Conservation (phyloP, 768 basidiomycete genomes). For the Pleurotus giganteus region DNA sequence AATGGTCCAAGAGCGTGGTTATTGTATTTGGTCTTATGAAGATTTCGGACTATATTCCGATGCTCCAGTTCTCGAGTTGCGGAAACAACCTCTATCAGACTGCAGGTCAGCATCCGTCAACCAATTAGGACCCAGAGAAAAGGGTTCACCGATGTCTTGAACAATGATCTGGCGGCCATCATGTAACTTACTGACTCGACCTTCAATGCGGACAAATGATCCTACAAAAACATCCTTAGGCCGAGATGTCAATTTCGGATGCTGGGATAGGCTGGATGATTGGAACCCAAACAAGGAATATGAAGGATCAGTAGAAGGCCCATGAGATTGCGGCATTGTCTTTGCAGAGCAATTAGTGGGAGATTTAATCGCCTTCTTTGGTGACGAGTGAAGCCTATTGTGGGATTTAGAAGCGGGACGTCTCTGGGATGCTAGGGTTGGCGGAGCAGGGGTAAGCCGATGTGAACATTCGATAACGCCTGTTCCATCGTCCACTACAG, state of each 20-base stretch:
- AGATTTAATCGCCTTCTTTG: not conserved
- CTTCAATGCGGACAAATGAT: slow-evolving; percentile 42
- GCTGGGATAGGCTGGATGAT: slow-evolving; percentile 8
- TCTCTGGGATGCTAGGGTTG: too few relatives aligned
- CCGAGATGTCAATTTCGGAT: slow-evolving; percentile 28
- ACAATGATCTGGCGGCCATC: slow-evolving; percentile 46
- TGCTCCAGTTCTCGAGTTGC: slow-evolving; percentile 61
- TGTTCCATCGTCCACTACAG: slow-evolving; percentile 75
- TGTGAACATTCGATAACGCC: slow-evolving; percentile 67
- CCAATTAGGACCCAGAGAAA: not conserved
- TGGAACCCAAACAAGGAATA: not conserved
- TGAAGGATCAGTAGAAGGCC: not conserved
- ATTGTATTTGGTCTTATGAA: slow-evolving; percentile 35
- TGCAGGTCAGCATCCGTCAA: not conserved
- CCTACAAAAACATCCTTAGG: slow-evolving; percentile 36
- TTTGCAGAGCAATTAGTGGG: not conserved
- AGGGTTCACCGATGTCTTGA: slow-evolving; percentile 44
- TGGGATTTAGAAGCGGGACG: slow-evolving; percentile 17
- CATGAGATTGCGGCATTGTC: not conserved
- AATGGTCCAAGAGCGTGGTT: slow-evolving; percentile 29
- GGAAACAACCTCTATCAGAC: slow-evolving; percentile 25
- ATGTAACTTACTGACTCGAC: slow-evolving; percentile 39
- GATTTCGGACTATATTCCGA: slow-evolving; percentile 45
- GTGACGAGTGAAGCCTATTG: not conserved
- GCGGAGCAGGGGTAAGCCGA: slow-evolving; percentile 27